Evolutionary conservation across 1,284 basidiomycete species (phyloP), one percentile per base, ranked within the genome.

Genomic region (Tremellales sp.): DNA sequence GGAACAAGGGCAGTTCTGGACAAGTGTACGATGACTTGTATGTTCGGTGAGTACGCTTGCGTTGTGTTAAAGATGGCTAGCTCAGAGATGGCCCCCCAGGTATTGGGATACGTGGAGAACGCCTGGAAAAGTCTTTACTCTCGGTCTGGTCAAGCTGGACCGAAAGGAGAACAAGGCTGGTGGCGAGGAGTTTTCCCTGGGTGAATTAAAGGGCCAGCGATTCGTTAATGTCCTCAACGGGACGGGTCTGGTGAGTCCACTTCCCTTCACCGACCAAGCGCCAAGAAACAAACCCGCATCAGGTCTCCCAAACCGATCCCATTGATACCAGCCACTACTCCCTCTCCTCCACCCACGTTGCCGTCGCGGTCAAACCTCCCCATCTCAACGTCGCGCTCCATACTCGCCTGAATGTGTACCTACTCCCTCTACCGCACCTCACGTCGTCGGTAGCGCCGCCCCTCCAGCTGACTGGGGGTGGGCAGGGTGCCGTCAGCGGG

Each of bases 31-130:
- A 94, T 56, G 74, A 78, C 40, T 78, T 80, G 1, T 88, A 81
- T 63, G 83, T 82, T 33, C 75, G 89, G 39, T 92, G 86, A 86
- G 87, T 41, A 12, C 4, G 12, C 8, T 25, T 18, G n/a, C 12
- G 7, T 5, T 8, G 22, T 21, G 18, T 0, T 4, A 18, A 14
- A 19, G 31, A 38, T 31, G n/a, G n/a, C n/a, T n/a, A 27, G 6
- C 16, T 36, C 27, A 18, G 31, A n/a, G 12, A 13, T 14, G 8
- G 10, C 31, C 24, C 40, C 33, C 49, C 34, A 77, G 90, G 21
- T 89, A 94, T 57, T 95, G 91, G 91, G 90, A 93, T 70, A 83
- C 81, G 4, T 94, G 89, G 88, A 76, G 79, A 32, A 80, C 80
- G 2, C 82, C 82, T 8, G 91, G 88, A 63, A 78, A 78, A 45